A percentile compares a stretch with the other conserved stretches of the same genome.
These are phyloP conservation scores for Jackrogersella minutella DNA, from an alignment of 495 filamentous ascomycete genomes.

Conservation along the genomic window DNA sequence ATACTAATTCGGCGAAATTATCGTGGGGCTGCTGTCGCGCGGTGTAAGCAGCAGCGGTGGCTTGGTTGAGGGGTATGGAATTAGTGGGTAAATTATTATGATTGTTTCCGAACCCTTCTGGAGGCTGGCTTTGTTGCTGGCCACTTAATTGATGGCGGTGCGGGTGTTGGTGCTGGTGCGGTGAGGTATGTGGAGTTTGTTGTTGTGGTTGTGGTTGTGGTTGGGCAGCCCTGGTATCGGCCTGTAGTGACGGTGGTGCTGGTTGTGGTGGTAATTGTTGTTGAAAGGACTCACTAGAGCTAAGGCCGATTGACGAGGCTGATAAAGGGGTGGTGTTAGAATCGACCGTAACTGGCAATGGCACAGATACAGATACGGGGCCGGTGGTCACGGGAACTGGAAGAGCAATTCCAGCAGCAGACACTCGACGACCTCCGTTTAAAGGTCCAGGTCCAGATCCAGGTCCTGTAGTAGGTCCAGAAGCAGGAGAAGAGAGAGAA, in stretches of 20 bases:
- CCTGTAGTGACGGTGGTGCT: slow-evolving; percentile 21
- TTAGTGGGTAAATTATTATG: slow-evolving; percentile 41
- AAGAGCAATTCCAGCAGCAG: slow-evolving; percentile 33
- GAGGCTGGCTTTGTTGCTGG: slow-evolving; percentile 31
- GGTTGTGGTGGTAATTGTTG: slow-evolving; percentile 17
- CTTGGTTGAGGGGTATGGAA: slow-evolving; percentile 46
- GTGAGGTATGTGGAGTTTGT: slow-evolving; percentile 34
- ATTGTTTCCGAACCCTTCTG: slow-evolving; percentile 33
- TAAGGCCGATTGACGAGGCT: slow-evolving; percentile 54
- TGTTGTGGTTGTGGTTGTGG: slow-evolving; percentile 29
- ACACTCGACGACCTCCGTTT: slow-evolving; percentile 37
- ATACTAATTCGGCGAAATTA: slow-evolving; percentile 47
- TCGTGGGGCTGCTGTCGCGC: slow-evolving; percentile 44
- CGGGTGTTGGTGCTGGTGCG: slow-evolving; percentile 28
- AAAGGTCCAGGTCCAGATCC: slow-evolving; percentile 17
- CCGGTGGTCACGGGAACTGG: slow-evolving; percentile 28
- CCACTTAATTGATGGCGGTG: slow-evolving; percentile 37
- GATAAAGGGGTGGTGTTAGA: slow-evolving; percentile 50
- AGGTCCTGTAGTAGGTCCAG: slow-evolving; percentile 23
- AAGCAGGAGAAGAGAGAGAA: slow-evolving; percentile 17
- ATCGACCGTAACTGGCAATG: slow-evolving; percentile 19
- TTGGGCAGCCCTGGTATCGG: slow-evolving; percentile 26
- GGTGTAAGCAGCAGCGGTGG: slow-evolving; percentile 39
- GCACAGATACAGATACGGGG: slow-evolving; percentile 13
- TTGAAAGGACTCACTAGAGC: slow-evolving; percentile 59